A percentile compares a stretch with the other conserved stretches of the same genome.
Evolutionary conservation across 441 rosid species (phyloP).

Genomic region (Oxalis stricta): DNA sequence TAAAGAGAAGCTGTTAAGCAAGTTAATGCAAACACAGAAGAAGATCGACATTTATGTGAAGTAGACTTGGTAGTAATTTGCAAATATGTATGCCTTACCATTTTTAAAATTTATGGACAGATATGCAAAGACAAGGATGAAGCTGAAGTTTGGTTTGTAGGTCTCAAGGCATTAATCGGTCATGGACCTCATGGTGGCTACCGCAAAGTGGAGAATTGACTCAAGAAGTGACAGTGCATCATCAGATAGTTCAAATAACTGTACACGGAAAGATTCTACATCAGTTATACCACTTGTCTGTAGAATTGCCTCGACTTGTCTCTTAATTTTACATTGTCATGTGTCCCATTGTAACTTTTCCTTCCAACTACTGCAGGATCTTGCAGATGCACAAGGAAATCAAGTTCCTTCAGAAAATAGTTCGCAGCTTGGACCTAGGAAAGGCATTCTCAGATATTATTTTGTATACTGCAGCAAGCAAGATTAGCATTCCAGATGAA

Average conservation of each 20-base stretch:
- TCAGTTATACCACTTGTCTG: conserved; percentile 33
- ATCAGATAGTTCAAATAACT: conserved; percentile 32
- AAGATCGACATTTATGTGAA: background rate
- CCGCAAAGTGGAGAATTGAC: conserved; percentile 38
- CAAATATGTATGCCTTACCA: conserved; percentile 7
- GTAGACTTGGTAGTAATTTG: background rate
- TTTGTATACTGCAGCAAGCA: conserved; percentile 31
- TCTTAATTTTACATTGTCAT: conserved; percentile 2
- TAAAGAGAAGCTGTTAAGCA: background rate
- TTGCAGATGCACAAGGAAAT: conserved; percentile 25
- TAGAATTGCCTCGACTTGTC: conserved; percentile 13
- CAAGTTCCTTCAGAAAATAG: conserved; percentile 29
- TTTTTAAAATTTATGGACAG: conserved; percentile 16
- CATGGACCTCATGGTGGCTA: conserved; percentile 23
- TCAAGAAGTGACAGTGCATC: conserved; percentile 32
- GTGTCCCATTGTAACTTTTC: background rate
- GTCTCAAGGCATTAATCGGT: conserved; percentile 60
- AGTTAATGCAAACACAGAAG: background rate
- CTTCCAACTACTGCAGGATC: conserved; percentile 21
- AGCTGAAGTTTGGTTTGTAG: conserved; percentile 73
- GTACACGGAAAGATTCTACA: conserved; percentile 26
- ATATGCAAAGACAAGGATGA: conserved; percentile 65
- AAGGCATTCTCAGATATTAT: conserved; percentile 48
- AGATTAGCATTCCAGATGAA: conserved; percentile 29
- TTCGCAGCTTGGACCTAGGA: conserved; percentile 36